Evolutionary conservation across 352 stramenopile species (phyloP), one percentile per base, ranked within the genome.

Genomic region (Phytophthora colocasiae): DNA sequence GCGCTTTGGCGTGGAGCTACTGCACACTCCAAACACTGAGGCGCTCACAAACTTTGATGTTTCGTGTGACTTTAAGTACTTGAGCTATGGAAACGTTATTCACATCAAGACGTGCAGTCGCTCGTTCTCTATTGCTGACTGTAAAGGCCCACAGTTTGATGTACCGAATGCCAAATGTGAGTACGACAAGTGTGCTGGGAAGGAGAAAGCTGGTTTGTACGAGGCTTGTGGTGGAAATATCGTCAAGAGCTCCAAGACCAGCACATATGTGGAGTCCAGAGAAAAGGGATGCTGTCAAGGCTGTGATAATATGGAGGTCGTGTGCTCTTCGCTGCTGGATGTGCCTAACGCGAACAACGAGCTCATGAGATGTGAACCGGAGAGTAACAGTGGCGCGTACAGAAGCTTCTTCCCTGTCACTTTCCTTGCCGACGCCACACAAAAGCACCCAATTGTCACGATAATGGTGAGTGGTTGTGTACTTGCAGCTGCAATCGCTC

Each of bases 1-100:
- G 27, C 83, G 82, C 48, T 91, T 85, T 36, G 81, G 71, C 0
- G 63, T 94, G 7, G 73, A 91, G 67, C 65, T 90, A 51, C 44
- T 84, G 12, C 73, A 80, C 32, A 53, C 57, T 0, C 60, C 69
- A 8, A 67, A 46, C 10, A 92, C 83, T 1, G 54, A 69, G 3
- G 54, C 62, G 0, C 26, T 71, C n/a, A 89, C 81, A 19, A 67
- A 67, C 44, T 80, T 94, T 44, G 55, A 65, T 1, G 57, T 91
- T 8, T 41, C 47, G 15, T 94, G 85, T 56, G 67, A 64, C 22
- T 92, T 94, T 44, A 82, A 65, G 26, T 90, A 91, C 66, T 47
- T 48, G 12, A 48, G 66, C 14, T 69, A 73, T 9, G 49, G 71
- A 17, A 63, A 51, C 1, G 46, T 48, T 1, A 59, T 17, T 14